These are phyloP conservation scores for Eucalyptus cloeziana DNA, from an alignment of 345 rosid genomes.

Conservation along the genomic window DNA sequence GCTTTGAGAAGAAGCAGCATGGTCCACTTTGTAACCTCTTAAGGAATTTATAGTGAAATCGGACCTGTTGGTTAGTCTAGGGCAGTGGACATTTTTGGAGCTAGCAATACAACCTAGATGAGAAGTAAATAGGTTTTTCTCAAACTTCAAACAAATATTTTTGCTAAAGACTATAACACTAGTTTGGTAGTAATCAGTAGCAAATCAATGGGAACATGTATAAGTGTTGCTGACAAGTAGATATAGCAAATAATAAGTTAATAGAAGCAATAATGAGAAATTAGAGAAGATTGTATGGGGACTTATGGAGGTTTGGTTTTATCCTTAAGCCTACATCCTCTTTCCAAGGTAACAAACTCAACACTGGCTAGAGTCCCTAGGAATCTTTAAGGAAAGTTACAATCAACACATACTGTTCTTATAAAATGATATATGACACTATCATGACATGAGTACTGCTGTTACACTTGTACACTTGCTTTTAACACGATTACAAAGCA, in stretches of 20 bases:
- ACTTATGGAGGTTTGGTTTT: background rate
- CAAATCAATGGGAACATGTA: background rate
- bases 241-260: too few relatives aligned
- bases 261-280: background rate
- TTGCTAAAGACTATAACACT: background rate
- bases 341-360: background rate
- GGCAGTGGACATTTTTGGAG: accelerated
- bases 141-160: background rate
- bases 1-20: background rate
- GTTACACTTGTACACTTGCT: background rate
- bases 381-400: background rate
- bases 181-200: background rate
- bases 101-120: background rate
- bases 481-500: background rate
- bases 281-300: background rate
- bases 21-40: background rate
- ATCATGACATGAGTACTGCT: background rate
- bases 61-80: background rate
- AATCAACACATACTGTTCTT: background rate
- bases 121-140: background rate
- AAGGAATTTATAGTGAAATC: background rate
- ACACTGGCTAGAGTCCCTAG: background rate
- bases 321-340: background rate
- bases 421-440: background rate
- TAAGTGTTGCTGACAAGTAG: background rate